phyloP scores from a whole-genome alignment of 2,329 filamentous ascomycete species.

The Chrysosporium queenslandicum region DNA sequence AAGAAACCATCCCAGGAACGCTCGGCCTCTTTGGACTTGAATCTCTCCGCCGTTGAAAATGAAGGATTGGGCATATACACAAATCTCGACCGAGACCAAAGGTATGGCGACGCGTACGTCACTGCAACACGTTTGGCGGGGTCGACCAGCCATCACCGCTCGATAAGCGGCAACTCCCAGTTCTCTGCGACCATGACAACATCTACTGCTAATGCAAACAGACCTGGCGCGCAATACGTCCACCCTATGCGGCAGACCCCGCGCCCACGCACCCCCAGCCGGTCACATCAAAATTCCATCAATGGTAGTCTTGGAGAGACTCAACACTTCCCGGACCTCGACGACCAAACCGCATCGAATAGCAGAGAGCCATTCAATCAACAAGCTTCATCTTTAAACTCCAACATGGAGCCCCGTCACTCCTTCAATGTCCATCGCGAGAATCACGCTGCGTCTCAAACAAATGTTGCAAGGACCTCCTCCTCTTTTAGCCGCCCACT shows the following conservation, averaged over 20 bases:
- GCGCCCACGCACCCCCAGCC: conserved; percentile 44
- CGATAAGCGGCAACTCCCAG: conserved; percentile 47
- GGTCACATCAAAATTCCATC: conserved; percentile 43
- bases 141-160: conserved; percentile 40
- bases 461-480: conserved; percentile 42
- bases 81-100: conserved; percentile 25
- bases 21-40: conserved; percentile 44
- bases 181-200: conserved; percentile 37
- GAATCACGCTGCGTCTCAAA: conserved; percentile 37
- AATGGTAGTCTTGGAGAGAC: conserved; percentile 36
- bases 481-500: conserved; percentile 38
- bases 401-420: conserved; percentile 24
- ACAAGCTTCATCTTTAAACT: conserved; percentile 30
- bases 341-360: conserved; percentile 6
- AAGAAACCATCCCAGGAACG: conserved; percentile 45
- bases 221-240: conserved; percentile 44
- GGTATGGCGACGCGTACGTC: conserved; percentile 23
- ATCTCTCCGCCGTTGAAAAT: conserved; percentile 46
- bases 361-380: conserved; percentile 20
- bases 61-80: conserved; percentile 48
- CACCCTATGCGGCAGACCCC: conserved; percentile 49
- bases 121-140: conserved; percentile 25
- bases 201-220: conserved; percentile 40
- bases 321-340: conserved; percentile 29
- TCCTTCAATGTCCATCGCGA: conserved; percentile 33